Evolutionary conservation across 768 basidiomycete species (phyloP), one percentile per base, ranked within the genome.

Genomic region (Gloeophyllum trabeum): DNA sequence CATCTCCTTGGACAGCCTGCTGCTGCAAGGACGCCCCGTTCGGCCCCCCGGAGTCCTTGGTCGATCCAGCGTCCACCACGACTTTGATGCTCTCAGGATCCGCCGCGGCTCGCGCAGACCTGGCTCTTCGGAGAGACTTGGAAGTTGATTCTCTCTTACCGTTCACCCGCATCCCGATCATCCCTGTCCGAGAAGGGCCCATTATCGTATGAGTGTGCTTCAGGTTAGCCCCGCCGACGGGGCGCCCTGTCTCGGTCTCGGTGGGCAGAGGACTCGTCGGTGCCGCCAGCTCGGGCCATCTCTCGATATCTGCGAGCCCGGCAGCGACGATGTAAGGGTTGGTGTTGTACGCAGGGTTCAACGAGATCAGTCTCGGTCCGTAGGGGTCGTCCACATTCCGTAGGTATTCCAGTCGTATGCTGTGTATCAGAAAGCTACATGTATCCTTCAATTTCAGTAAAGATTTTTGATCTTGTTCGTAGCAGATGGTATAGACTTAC

Each of bases 191-290:
- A 3, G 71, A 70, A 7, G 64, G 65, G 3, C 79, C 88, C 71
- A 92, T 80, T 54, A 96, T 94, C 3, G 93, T 96, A 52, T 83
- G 79, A 4, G 88, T 85, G 59, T 93, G 82, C 54, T 82, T 86
- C 48, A 96, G 69, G 7, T 67, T 59, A 49, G 75, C 55, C 52
- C 80, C 58, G 60, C 71, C 49, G 56, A 63, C 37, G 28, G 53
- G 44, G 39, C 45, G 49, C 24, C 46, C 13, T 49, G 60, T 24
- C 44, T 87, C 86, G 45, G 83, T 78, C 42, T 85, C 81, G 43
- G 79, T 79, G 30, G 82, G 67, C 28, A 79, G 74, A 0, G 86
- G 89, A 48, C 79, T 83, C 12, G 73, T 57, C 0, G 89, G 81
- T 25, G 72, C 62, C 2, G 67, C 67, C 41, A 97, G 75, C 58